These are phyloP conservation scores for Ochetophila trinervis DNA, from an alignment of 306 rosid genomes.

Conservation along the genomic window DNA sequence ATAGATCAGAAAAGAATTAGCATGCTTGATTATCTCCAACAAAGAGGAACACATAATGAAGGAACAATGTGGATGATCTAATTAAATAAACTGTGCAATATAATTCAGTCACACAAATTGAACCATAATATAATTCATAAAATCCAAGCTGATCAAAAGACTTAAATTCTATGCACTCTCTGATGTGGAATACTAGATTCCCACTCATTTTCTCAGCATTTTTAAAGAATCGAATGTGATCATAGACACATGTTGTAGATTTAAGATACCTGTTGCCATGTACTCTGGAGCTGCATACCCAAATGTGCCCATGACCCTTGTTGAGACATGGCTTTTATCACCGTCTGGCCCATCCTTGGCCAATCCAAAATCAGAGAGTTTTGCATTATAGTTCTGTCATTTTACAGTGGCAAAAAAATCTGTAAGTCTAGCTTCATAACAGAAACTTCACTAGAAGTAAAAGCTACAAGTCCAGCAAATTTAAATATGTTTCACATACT, in stretches of 20 bases:
- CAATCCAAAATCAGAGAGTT: constrained; percentile 95
- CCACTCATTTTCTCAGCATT: background rate
- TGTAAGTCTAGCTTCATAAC: constrained; percentile 6
- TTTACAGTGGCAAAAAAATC: constrained; percentile 17
- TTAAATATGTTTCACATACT: constrained; percentile 33
- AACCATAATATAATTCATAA: too few species aligned
- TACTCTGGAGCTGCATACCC: constrained; percentile 99
- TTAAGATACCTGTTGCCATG: constrained; percentile 79
- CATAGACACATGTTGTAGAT: background rate
- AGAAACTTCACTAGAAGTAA: constrained; percentile 9
- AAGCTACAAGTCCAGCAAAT: constrained; percentile 7
- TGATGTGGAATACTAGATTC: too few species aligned
- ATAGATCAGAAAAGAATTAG: constrained; percentile 24
- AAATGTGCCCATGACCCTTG: constrained; percentile 94
- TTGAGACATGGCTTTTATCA: constrained; percentile 86
- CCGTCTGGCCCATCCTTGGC: constrained; percentile 95
- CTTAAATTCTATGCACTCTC: too few species aligned
- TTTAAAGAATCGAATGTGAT: background rate
- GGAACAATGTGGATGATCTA: background rate
- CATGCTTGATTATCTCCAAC: constrained; percentile 7
- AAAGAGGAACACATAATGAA: constrained; percentile 3
- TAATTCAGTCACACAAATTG: too few species aligned
- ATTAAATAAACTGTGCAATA: too few species aligned
- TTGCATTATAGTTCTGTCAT: constrained; percentile 65
- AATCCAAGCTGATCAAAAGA: too few species aligned